Evolutionary conservation across 2,329 filamentous ascomycete species (phyloP).

Genomic region (Herpotrichia juniperi): DNA sequence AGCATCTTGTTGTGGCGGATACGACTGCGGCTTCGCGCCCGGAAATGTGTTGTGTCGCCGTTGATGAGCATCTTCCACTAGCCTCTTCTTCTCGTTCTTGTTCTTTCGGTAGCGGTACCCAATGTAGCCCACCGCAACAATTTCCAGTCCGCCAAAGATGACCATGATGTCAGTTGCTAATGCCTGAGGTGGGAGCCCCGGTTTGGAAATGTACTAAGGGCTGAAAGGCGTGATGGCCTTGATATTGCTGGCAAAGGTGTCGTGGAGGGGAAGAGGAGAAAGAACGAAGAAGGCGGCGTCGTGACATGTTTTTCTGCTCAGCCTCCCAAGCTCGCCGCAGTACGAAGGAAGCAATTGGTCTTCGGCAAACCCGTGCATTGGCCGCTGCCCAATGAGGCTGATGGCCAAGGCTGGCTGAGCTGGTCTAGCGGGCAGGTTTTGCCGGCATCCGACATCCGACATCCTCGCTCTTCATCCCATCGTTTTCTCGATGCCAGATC

Average conservation of each 20-base stretch:
- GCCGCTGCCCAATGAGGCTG: no score
- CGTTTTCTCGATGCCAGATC: no score
- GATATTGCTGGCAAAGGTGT: background rate
- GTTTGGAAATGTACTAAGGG: background rate
- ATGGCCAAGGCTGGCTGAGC: background rate
- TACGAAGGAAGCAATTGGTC: constrained; percentile 12
- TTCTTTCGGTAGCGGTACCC: constrained; percentile 43
- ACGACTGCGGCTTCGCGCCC: constrained; percentile 24
- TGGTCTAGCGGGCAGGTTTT: background rate
- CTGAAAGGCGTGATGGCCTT: constrained; percentile 1
- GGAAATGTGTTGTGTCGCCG: constrained; percentile 37
- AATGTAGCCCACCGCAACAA: constrained; percentile 43
- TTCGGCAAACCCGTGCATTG: background rate
- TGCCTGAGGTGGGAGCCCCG: background rate
- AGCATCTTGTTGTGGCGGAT: constrained; percentile 18
- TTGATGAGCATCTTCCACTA: constrained; percentile 30
- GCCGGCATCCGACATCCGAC: background rate
- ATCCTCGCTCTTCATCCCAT: no score
- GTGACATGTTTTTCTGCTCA: constrained; percentile 14
- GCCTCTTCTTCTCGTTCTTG: constrained; percentile 38
- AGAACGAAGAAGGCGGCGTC: background rate
- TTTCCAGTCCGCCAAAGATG: constrained; percentile 45
- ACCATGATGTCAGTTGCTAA: constrained; percentile 34
- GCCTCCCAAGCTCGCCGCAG: constrained; percentile 6
- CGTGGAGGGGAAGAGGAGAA: background rate